Percentiles rank a stretch among this genome's conserved stretches.
Conservation (phyloP, 495 filamentous ascomycete species). For the Aspergillus sclerotiicarbonarius region DNA sequence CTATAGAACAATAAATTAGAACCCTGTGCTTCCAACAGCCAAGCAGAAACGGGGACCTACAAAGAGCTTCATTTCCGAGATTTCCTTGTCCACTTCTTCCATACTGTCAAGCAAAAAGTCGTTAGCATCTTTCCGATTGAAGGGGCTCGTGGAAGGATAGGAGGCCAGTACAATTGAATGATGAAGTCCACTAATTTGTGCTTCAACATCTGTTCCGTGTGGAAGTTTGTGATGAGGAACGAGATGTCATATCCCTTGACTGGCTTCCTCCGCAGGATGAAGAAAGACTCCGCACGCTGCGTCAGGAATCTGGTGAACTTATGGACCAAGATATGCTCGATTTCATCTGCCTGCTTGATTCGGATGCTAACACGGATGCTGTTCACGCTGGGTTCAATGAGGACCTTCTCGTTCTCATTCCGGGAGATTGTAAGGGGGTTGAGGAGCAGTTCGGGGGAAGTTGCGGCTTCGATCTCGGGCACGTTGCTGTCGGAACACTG, state of each 20-base stretch:
- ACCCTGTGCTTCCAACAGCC: constrained; percentile 15
- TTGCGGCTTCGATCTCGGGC: constrained; percentile 90
- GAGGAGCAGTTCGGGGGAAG: constrained; percentile 90
- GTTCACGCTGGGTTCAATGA: constrained; percentile 93
- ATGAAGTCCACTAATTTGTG: constrained; percentile 99
- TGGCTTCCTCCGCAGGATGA: constrained; percentile 91
- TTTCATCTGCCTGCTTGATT: constrained; percentile 99
- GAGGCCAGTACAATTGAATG: constrained; percentile 64
- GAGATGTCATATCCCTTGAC: constrained; percentile 98
- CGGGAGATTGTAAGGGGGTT: constrained; percentile 84
- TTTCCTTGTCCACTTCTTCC: constrained; percentile 99
- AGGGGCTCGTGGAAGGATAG: too few species aligned
- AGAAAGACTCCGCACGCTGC: constrained; percentile 95
- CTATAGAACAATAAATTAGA: constrained; percentile 45
- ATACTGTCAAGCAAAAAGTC: constrained; percentile 41
- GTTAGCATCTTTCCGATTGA: too few species aligned
- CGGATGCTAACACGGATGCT: constrained; percentile 92
- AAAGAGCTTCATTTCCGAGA: constrained; percentile 99
- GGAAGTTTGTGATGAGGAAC: constrained; percentile 97
- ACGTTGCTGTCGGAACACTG: constrained; percentile 38
- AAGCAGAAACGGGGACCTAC: constrained; percentile 51
- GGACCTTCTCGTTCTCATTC: constrained; percentile 91
- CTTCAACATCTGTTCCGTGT: constrained; percentile 97
- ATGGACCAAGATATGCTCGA: constrained; percentile 94
- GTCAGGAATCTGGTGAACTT: constrained; percentile 97